Conservation (phyloP, 1,139 yeast species). For the Pichia inconspicua region DNA sequence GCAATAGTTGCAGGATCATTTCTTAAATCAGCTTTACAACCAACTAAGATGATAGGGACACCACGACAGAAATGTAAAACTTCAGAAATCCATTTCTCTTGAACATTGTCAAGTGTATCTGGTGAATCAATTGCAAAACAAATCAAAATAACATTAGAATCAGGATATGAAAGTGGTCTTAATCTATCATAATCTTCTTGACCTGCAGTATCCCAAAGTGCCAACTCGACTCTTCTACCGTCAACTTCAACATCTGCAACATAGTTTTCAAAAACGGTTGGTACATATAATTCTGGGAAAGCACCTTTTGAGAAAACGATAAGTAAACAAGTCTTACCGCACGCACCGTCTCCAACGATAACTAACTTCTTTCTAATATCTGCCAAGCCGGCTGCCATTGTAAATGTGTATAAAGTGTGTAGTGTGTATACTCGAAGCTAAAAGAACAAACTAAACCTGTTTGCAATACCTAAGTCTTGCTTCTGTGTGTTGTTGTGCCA, state of each 20-base stretch:
- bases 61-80: slow-evolving; percentile 92
- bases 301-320: slow-evolving; percentile 90
- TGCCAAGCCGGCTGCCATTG: slow-evolving; percentile 25
- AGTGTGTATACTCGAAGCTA: neutral
- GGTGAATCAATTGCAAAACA: slow-evolving; percentile 91
- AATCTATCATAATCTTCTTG: slow-evolving; percentile 96
- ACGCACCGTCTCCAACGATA: slow-evolving; percentile 83
- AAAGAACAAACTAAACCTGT: neutral
- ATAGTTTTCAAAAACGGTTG: slow-evolving; percentile 92
- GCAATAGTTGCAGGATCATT: slow-evolving; percentile 72
- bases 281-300: slow-evolving; percentile 92
- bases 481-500: neutral
- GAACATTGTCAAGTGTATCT: slow-evolving; percentile 86
- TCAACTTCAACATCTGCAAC: slow-evolving; percentile 92
- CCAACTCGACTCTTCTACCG: slow-evolving; percentile 89
- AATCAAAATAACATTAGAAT: slow-evolving; percentile 83
- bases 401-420: neutral
- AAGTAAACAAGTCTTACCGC: slow-evolving; percentile 78
- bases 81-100: slow-evolving; percentile 93
- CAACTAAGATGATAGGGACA: slow-evolving; percentile 88
- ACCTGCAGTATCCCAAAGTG: slow-evolving; percentile 98
- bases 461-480: neutral
- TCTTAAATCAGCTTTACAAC: slow-evolving; percentile 87
- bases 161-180: slow-evolving; percentile 90
- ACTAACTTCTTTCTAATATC: slow-evolving; percentile 74